A percentile compares a stretch with the other conserved stretches of the same genome.
Evolutionary conservation across 1,284 basidiomycete genomes (phyloP).

Genomic region (Moesziomyces sp.): DNA sequence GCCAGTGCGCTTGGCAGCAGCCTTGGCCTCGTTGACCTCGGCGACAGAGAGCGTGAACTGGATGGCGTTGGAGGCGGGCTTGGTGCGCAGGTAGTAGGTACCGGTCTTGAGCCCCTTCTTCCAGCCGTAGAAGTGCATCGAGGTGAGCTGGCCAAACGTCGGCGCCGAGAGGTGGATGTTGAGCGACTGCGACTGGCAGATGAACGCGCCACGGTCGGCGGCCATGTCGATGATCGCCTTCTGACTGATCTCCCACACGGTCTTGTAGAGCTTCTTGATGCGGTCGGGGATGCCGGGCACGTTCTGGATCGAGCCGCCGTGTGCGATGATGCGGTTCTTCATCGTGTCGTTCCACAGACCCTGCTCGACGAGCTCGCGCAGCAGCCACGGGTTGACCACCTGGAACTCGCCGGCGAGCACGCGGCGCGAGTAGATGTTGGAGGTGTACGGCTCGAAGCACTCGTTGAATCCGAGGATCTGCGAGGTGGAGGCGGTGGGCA

Average conservation of each 20-base stretch:
- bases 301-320: conserved; percentile 87
- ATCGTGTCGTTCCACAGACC: conserved; percentile 97
- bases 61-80: conserved; percentile 92
- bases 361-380: conserved; percentile 94
- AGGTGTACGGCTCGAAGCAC: conserved; percentile 96
- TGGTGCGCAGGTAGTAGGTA: conserved; percentile 85
- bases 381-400: conserved; percentile 97
- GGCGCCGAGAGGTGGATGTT: conserved; percentile 94
- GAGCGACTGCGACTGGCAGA: conserved; percentile 84
- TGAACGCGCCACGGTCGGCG: conserved; percentile 97
- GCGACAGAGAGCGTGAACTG: conserved; percentile 93
- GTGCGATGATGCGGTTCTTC: conserved; percentile 99
- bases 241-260: conserved; percentile 99
- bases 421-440: conserved; percentile 97
- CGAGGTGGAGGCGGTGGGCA: conserved; percentile 98
- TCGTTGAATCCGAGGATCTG: conserved; percentile 99
- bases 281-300: conserved; percentile 66
- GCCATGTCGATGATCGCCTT: conserved; percentile 98
- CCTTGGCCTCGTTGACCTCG: conserved; percentile 78
- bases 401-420: conserved; percentile 99
- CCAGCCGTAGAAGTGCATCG: conserved; percentile 99
- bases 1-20: conserved; percentile 69
- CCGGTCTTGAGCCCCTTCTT: conserved; percentile 98
- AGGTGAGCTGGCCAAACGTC: conserved; percentile 83
- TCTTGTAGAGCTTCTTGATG: conserved; percentile 90